A percentile compares a stretch with the other conserved stretches of the same genome.
phyloP scores from a whole-genome alignment of 305 asterid species.

The Fraxinus latifolia region DNA sequence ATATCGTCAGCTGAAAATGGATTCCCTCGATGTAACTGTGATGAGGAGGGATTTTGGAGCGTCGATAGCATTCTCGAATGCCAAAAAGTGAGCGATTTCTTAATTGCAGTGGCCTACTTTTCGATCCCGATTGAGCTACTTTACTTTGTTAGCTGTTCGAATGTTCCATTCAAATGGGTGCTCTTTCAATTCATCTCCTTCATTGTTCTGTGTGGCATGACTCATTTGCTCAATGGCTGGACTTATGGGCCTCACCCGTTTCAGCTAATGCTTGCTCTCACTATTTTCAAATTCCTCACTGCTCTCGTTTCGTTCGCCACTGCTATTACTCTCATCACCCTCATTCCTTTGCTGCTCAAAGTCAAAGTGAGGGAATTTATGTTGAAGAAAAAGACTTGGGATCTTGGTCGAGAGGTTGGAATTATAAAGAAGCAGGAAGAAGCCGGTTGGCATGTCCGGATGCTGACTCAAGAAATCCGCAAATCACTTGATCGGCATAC shows the following conservation, averaged over 20 bases:
- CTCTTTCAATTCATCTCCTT: constrained; percentile 79
- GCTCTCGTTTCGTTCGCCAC: constrained; percentile 95
- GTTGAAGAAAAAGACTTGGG: constrained; percentile 85
- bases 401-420: constrained; percentile 86
- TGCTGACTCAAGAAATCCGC: constrained; percentile 95
- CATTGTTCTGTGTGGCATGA: constrained; percentile 93
- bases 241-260: constrained; percentile 90
- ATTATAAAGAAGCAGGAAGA: constrained; percentile 73
- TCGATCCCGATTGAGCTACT: constrained; percentile 93
- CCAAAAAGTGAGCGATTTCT: constrained; percentile 84
- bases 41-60: constrained; percentile 84
- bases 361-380: constrained; percentile 77
- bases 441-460: constrained; percentile 86
- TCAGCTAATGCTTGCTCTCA: constrained; percentile 86
- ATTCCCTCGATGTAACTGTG: constrained; percentile 69
- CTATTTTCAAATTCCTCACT: constrained; percentile 79
- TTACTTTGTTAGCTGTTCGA: constrained; percentile 84
- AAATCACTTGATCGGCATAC: constrained; percentile 90
- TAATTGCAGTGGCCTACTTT: constrained; percentile 93
- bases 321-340: constrained; percentile 77
- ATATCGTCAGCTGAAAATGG: constrained; percentile 55
- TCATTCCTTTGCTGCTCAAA: constrained; percentile 77
- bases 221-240: constrained; percentile 93
- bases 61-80: constrained; percentile 64
- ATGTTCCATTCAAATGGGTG: constrained; percentile 93